phyloP scores from a whole-genome alignment of 2,329 filamentous ascomycete genomes.

The Cercospora janseana region DNA sequence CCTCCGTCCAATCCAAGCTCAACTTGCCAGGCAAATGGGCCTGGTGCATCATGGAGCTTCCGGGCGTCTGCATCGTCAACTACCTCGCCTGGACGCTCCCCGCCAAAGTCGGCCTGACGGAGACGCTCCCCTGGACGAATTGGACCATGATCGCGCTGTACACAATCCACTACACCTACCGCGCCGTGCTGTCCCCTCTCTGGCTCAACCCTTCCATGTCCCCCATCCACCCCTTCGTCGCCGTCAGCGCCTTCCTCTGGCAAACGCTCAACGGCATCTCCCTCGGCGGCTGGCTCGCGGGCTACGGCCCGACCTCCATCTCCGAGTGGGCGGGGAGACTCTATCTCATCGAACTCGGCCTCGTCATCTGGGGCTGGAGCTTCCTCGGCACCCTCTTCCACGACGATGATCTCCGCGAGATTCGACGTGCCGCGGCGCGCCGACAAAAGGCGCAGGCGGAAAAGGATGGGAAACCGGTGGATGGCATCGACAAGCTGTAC shows the following conservation, averaged over 20 bases:
- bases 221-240: slow-evolving; percentile 73
- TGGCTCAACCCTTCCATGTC: slow-evolving; percentile 86
- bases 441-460: slow-evolving; percentile 54
- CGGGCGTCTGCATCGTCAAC: slow-evolving; percentile 71
- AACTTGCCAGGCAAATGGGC: slow-evolving; percentile 87
- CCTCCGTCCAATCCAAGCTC: slow-evolving; percentile 67
- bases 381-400: slow-evolving; percentile 81
- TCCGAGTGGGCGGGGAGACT: slow-evolving; percentile 50
- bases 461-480: slow-evolving; percentile 46
- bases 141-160: slow-evolving; percentile 70
- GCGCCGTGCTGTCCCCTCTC: slow-evolving; percentile 77
- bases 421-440: slow-evolving; percentile 67
- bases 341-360: slow-evolving; percentile 58
- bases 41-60: slow-evolving; percentile 86
- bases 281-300: slow-evolving; percentile 77
- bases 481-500: slow-evolving; percentile 75
- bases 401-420: slow-evolving; percentile 84
- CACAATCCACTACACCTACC: slow-evolving; percentile 85
- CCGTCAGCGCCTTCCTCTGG: slow-evolving; percentile 64
- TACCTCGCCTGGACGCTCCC: slow-evolving; percentile 76
- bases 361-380: slow-evolving; percentile 72
- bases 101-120: slow-evolving; percentile 52
- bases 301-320: slow-evolving; percentile 68
- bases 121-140: slow-evolving; percentile 69
- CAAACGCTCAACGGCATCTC: slow-evolving; percentile 77